Evolutionary conservation across 169 alveolate species (phyloP).

Genomic region (Cryptosporidium sp.): DNA sequence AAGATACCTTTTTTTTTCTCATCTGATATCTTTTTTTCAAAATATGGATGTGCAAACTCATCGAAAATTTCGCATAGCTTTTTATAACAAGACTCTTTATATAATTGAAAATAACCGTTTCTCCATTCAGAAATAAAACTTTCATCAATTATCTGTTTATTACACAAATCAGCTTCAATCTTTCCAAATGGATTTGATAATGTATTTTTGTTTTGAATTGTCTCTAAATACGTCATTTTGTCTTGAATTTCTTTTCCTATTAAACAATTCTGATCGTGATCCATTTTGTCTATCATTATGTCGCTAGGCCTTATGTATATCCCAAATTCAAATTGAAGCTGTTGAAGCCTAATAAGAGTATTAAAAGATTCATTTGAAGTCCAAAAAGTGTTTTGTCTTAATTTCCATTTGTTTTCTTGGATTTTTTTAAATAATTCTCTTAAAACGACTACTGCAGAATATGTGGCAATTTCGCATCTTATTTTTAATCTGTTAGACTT

Average conservation of each 20-base stretch:
- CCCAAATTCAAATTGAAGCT: slow-evolving; percentile 46
- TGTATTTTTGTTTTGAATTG: background rate
- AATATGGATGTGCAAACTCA: slow-evolving; percentile 2
- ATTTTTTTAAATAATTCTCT: slow-evolving; percentile 34
- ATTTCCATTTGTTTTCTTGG: slow-evolving; percentile 3
- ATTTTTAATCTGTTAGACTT: background rate
- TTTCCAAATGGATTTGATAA: slow-evolving; percentile 6
- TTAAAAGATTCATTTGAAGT: slow-evolving; percentile 45
- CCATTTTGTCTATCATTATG: slow-evolving; percentile 40
- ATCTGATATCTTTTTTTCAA: background rate
- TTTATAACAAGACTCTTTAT: slow-evolving; percentile 26
- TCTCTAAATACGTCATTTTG: background rate
- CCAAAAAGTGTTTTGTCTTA: slow-evolving; percentile 44
- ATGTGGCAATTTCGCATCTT: slow-evolving; percentile 60
- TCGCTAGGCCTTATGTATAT: slow-evolving; percentile 62
- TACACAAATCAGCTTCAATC: background rate
- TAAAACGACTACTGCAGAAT: slow-evolving; percentile 44
- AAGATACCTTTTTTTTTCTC: slow-evolving; percentile 31
- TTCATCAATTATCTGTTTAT: background rate
- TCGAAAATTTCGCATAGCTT: slow-evolving; percentile 40
- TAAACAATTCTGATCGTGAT: slow-evolving; percentile 15
- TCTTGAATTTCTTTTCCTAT: background rate
- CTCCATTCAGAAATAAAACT: slow-evolving; percentile 27
- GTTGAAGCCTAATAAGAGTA: slow-evolving; percentile 37
- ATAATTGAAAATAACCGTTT: slow-evolving; percentile 3